Evolutionary conservation across 805 yeast genomes (phyloP), one percentile per base, ranked within the genome.

Genomic region (Candida tallmaniae): DNA sequence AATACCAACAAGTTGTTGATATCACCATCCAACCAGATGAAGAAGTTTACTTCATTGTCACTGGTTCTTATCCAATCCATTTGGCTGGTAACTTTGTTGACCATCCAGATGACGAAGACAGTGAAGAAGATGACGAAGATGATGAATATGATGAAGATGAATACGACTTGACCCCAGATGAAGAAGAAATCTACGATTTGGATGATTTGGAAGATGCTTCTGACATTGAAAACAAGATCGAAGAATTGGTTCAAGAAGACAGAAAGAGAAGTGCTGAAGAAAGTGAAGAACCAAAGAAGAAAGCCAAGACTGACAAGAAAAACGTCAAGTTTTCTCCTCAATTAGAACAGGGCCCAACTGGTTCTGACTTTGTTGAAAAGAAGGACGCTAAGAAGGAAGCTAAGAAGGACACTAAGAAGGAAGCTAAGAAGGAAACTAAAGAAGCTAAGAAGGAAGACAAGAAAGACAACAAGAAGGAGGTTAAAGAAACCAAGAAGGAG

Each of bases 31-130:
- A 82, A 36, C 95, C 97, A 54, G 90, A 80, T 54, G 98, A 93
- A 69, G 95, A 89, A 56, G 87, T 93, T 42, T 80, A 73, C 70
- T 93, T 93, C 56, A 95, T 87, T 55, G 97, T 85, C 38, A 83
- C 96, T 42, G 98, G 98, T 56, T 87, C 97, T 18, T 90, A 88
- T 71, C 83, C 95, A 47, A 73, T 93, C 47, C 94, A 90, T 62
- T 70, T 93, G 51, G 73, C 85, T 48, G 99, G 99, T 71, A 90
- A 93, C 80, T 88, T 82, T 67, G 82, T 93, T 56, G 95, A 85
- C 63, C 96, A 89, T 65, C 97, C 97, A 61, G 86, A 79, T 53
- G 96, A 89, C 54, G 77, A 70, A 27, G 82, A 76, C 35, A 76
- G 70, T 39, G 74, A 72, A 33, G 78, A 69, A 33, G 67, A 63